A percentile compares a stretch with the other conserved stretches of the same genome.
These are phyloP conservation scores for Plantago coronopus DNA, from an alignment of 305 asterid species.

Conservation along the genomic window DNA sequence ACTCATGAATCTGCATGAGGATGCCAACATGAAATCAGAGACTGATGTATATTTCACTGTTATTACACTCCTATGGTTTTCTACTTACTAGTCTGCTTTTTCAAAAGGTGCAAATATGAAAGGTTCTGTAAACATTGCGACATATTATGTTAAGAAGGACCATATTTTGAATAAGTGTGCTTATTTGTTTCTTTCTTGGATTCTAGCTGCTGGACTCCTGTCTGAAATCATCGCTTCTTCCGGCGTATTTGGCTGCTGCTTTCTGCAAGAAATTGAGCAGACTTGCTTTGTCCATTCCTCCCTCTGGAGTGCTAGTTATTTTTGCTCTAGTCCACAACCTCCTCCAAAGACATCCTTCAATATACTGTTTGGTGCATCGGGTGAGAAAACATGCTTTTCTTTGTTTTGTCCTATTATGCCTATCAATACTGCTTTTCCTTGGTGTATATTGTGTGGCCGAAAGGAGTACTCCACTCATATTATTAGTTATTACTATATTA, in stretches of 20 bases:
- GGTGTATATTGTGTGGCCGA: not conserved
- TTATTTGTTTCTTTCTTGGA: conserved; percentile 8
- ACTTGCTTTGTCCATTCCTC: conserved; percentile 69
- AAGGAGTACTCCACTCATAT: not conserved
- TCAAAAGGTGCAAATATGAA: no score
- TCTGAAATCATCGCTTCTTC: conserved; percentile 89
- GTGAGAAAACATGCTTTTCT: conserved; percentile 36
- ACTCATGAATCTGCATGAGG: no score
- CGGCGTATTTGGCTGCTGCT: conserved; percentile 92
- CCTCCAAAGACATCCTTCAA: conserved; percentile 89
- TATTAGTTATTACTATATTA: no score
- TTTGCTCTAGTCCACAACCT: conserved; percentile 88
- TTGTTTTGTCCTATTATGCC: not conserved
- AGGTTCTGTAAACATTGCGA: no score
- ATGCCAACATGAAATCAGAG: no score
- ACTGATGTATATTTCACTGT: no score
- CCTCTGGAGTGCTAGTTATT: conserved; percentile 76
- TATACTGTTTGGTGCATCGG: conserved; percentile 78
- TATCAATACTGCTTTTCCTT: not conserved
- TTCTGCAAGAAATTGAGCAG: conserved; percentile 89
- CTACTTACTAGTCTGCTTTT: no score
- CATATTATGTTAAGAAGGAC: no score
- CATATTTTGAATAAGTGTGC: conserved; percentile 1
- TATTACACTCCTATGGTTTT: no score
- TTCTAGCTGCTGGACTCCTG: conserved; percentile 88